Percentiles rank a stretch among this genome's conserved stretches.
These are phyloP conservation scores for Podila horticola DNA, from an alignment of 192 early-diverging fungal species.

Conservation along the genomic window DNA sequence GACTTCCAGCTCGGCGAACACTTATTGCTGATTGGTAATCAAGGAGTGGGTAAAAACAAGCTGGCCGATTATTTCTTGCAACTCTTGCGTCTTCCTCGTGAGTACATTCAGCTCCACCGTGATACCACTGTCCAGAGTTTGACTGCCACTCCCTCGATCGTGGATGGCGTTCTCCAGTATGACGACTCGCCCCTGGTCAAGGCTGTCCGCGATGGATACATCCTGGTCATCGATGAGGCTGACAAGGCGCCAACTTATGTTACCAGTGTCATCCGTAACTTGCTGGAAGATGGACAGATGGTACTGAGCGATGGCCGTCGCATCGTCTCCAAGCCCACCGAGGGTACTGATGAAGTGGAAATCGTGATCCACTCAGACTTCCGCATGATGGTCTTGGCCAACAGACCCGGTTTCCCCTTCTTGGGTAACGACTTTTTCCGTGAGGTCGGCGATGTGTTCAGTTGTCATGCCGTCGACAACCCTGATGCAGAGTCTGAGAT, in stretches of 20 bases:
- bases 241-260: constrained; percentile 87
- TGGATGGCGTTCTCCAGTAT: constrained; percentile 73
- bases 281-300: constrained; percentile 85
- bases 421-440: constrained; percentile 87
- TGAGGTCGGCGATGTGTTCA: constrained; percentile 83
- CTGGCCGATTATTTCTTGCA: constrained; percentile 78
- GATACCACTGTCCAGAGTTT: constrained; percentile 84
- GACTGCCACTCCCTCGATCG: constrained; percentile 77
- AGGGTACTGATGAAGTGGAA: constrained; percentile 54
- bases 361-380: constrained; percentile 74
- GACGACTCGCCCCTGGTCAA: constrained; percentile 78
- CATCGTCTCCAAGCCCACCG: constrained; percentile 63
- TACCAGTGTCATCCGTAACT: constrained; percentile 76
- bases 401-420: constrained; percentile 81
- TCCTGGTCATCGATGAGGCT: constrained; percentile 84
- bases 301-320: constrained; percentile 78
- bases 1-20: constrained; percentile 85
- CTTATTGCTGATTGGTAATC: constrained; percentile 84
- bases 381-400: constrained; percentile 87
- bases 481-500: constrained; percentile 82
- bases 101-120: constrained; percentile 85
- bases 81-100: constrained; percentile 72
- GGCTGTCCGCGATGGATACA: constrained; percentile 62
- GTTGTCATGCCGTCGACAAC: constrained; percentile 80
- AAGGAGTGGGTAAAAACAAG: constrained; percentile 77